These are phyloP conservation scores for Fraxinus cuspidata DNA, from an alignment of 257 asterid genomes.

Conservation along the genomic window DNA sequence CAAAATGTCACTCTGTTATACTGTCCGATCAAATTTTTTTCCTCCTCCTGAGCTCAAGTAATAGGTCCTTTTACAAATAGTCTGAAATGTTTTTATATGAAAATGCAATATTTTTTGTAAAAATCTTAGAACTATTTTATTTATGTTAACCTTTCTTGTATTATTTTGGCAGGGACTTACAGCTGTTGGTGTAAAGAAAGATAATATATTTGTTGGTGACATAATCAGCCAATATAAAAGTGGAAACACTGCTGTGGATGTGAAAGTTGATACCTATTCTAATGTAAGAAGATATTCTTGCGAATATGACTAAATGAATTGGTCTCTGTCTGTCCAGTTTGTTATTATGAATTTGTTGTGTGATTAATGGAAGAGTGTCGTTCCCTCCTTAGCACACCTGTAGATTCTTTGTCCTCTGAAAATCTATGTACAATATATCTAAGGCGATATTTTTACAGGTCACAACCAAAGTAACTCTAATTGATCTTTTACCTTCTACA, in stretches of 20 bases:
- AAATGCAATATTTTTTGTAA: background rate
- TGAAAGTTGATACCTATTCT: slow-evolving; percentile 79
- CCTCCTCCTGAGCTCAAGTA: background rate
- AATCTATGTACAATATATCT: slow-evolving; percentile 7
- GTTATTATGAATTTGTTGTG: background rate
- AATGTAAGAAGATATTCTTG: slow-evolving; percentile 49
- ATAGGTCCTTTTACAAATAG: background rate
- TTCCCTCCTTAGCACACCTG: slow-evolving; percentile 2
- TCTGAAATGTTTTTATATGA: background rate
- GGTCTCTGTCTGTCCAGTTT: background rate
- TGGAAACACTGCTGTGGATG: slow-evolving; percentile 67
- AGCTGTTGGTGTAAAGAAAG: slow-evolving; percentile 74
- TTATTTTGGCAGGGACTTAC: slow-evolving; percentile 64
- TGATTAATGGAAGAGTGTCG: background rate
- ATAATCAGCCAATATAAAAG: slow-evolving; percentile 65
- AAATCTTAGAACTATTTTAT: slow-evolving; percentile 6
- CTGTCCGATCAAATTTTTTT: background rate
- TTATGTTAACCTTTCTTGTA: slow-evolving; percentile 9
- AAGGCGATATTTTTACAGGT: slow-evolving; percentile 43
- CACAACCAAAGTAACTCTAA: slow-evolving; percentile 62
- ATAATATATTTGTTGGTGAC: slow-evolving; percentile 73
- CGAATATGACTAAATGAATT: slow-evolving; percentile 10
- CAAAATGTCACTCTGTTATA: background rate
- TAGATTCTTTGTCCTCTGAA: background rate
- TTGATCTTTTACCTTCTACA: slow-evolving; percentile 56